Evolutionary conservation across 768 basidiomycete species (phyloP).

Genomic region (Leccinum pellstonianum): DNA sequence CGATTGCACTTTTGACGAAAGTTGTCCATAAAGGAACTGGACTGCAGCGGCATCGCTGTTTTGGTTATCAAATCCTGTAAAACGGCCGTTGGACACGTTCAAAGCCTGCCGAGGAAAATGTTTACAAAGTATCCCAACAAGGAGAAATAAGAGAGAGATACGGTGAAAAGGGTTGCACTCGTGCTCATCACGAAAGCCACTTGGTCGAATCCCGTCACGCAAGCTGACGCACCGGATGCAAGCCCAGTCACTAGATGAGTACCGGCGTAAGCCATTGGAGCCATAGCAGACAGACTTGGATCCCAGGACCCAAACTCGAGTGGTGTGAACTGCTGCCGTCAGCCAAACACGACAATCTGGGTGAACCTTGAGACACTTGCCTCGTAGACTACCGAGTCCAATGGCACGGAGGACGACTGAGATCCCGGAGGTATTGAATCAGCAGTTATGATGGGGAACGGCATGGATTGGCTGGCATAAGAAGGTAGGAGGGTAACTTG

Average conservation of each 20-base stretch:
- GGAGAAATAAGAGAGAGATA: slow-evolving; percentile 20
- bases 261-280: slow-evolving; percentile 61
- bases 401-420: slow-evolving; percentile 38
- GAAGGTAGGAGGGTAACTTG: slow-evolving; percentile 49
- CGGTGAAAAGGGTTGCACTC: slow-evolving; percentile 69
- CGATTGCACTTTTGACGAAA: slow-evolving; percentile 44
- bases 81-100: slow-evolving; percentile 40
- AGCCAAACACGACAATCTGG: neutral
- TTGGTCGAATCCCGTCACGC: slow-evolving; percentile 75
- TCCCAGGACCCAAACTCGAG: slow-evolving; percentile 75
- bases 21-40: slow-evolving; percentile 48
- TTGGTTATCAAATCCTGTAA: slow-evolving; percentile 24
- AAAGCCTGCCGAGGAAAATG: slow-evolving; percentile 44
- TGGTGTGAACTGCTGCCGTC: slow-evolving; percentile 48
- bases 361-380: slow-evolving; percentile 34
- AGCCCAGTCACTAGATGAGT: slow-evolving; percentile 59
- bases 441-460: slow-evolving; percentile 66
- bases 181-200: slow-evolving; percentile 73
- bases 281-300: slow-evolving; percentile 67
- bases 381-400: slow-evolving; percentile 56
- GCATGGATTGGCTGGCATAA: slow-evolving; percentile 50
- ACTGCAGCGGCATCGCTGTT: slow-evolving; percentile 31
- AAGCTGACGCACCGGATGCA: slow-evolving; percentile 54
- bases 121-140: neutral
- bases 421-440: slow-evolving; percentile 51